Evolutionary conservation across 352 stramenopile species (phyloP), one percentile per base, ranked within the genome.

Genomic region (Globisporangium irregulare): DNA sequence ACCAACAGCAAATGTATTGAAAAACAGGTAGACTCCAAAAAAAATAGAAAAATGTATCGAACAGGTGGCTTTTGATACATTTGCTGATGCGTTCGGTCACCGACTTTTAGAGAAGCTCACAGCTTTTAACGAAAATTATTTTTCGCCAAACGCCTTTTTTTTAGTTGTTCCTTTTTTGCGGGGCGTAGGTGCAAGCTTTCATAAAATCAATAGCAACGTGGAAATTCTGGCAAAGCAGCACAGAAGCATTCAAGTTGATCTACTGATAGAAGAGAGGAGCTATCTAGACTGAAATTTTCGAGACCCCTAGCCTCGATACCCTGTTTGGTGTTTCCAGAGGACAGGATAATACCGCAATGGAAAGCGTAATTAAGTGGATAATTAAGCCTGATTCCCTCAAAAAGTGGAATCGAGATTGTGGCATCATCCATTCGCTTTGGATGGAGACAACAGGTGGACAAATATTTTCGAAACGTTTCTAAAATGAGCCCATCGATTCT

Each of bases 241-340:
- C 4, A 6, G 18, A 20, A 4, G 32, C 27, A 20, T 29, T 29
- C 27, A 7, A 20, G 3, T 36, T 63, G 10, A 34, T 3, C 34
- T 66, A 65, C 38, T 65, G 59, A 59, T 12, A 60, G 2, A 54
- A 38, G 51, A 68, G 32, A 32, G 12, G 18, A 4, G n/a, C 6
- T 24, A 14, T 34, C 22, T 14, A 53, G 9, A 34, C 25, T 62
- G 63, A 57, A 68, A 68, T 55, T 68, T 68, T 68, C 25, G 63
- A 60, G 4, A 22, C 14, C 34, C 63, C 63, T 68, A 68, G 1
- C 32, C 63, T 25, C 29, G 22, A 58, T 41, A 59, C 27, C 7
- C 14, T 43, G 1, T 43, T 32, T 34, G 25, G 4, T 58, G 53
- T 51, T 51, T 51, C 4, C 3, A 22, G 1, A 51, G 4, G 6